Percentiles rank a stretch among this genome's conserved stretches.
These are phyloP conservation scores for Cytospora piceae DNA, from an alignment of 2,329 filamentous ascomycete species.

Conservation along the genomic window DNA sequence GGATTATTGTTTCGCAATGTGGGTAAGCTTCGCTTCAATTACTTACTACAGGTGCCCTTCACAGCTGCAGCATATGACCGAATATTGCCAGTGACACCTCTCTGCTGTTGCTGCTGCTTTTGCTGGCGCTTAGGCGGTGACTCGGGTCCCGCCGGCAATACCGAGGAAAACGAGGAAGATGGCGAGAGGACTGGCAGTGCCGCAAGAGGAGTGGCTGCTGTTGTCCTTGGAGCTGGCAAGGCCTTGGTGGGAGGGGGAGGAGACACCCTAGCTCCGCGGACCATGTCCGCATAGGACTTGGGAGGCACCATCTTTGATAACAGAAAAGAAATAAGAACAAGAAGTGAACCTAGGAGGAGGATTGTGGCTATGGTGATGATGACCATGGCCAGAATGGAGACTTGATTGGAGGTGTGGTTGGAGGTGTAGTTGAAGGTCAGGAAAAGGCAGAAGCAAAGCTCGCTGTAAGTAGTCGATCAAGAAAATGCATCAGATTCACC, in stretches of 20 bases:
- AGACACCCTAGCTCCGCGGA: neutral
- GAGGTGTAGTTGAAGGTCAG: no score
- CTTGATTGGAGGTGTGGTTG: neutral
- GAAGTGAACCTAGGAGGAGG: neutral
- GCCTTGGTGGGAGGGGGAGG: neutral
- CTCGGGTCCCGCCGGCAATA: neutral
- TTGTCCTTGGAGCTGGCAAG: neutral
- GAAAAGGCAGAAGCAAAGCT: neutral
- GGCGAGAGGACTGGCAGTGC: conserved; percentile 7
- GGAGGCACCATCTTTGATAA: neutral
- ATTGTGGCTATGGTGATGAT: neutral
- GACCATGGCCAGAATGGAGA: neutral
- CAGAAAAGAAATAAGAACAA: no score
- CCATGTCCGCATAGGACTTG: conserved; percentile 10
- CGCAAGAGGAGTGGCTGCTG: neutral
- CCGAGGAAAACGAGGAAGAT: conserved; percentile 8
- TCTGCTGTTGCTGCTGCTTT: neutral
- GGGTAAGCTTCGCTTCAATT: neutral
- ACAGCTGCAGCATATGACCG: conserved; percentile 16
- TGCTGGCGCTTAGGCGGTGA: neutral
- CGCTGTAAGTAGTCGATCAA: neutral
- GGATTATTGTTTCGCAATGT: neutral
- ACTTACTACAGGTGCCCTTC: conserved; percentile 17
- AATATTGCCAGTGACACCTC: neutral
- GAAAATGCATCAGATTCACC: neutral